A percentile compares a stretch with the other conserved stretches of the same genome.
phyloP scores from a whole-genome alignment of 2,329 filamentous ascomycete genomes.

The Emmonsia crescens region DNA sequence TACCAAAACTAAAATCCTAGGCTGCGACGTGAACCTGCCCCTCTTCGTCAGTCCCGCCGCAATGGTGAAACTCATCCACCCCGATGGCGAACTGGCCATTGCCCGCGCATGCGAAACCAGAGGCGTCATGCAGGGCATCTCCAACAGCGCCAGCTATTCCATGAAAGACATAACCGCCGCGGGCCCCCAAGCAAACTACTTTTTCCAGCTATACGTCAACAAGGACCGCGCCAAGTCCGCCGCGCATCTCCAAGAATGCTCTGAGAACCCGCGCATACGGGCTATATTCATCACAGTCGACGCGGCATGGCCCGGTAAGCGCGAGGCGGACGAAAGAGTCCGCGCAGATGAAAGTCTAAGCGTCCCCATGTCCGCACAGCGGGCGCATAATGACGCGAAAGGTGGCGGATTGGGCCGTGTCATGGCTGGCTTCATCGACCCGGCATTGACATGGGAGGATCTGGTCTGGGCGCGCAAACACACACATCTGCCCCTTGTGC shows the following conservation, averaged over 20 bases:
- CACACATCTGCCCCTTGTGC: conserved; percentile 41
- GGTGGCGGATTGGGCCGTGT: conserved; percentile 43
- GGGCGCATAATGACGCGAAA: conserved; percentile 40
- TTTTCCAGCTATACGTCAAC: conserved; percentile 49
- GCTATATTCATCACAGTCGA: conserved; percentile 46
- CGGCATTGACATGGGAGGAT: conserved; percentile 43
- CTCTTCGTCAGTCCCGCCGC: conserved; percentile 55
- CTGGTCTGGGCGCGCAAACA: conserved; percentile 42
- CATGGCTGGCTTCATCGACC: conserved; percentile 44
- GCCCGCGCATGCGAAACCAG: conserved; percentile 41
- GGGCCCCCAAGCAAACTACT: conserved; percentile 34
- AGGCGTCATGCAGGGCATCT: conserved; percentile 50
- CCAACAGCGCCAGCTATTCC: conserved; percentile 51
- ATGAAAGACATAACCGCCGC: conserved; percentile 43
- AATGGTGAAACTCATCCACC: conserved; percentile 53
- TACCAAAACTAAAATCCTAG: conserved; percentile 45
- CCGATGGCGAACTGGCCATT: conserved; percentile 52
- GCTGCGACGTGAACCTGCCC: conserved; percentile 42
- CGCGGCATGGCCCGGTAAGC: conserved; percentile 44
- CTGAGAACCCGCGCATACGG: conserved; percentile 31
- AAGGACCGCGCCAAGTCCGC: conserved; percentile 40
- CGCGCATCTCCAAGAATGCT: conserved; percentile 35
- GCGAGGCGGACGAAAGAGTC: conserved; percentile 47
- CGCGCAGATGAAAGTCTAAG: conserved; percentile 35
- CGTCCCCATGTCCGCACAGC: conserved; percentile 35